Conservation (phyloP, 768 basidiomycete species). For the Glaciozyma martinii region DNA sequence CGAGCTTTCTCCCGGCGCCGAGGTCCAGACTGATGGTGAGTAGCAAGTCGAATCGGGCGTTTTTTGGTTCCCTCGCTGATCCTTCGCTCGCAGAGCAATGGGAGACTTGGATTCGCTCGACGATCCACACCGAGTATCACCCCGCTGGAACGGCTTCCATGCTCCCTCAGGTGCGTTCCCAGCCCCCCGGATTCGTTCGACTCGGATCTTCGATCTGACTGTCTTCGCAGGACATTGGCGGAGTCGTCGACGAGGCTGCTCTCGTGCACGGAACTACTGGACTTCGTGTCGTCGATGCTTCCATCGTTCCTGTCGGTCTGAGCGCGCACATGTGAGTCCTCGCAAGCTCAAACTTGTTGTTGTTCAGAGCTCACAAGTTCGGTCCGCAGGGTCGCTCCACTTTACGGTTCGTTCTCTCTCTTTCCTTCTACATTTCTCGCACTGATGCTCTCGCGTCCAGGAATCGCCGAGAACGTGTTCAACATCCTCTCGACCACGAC, state of each 20-base stretch:
- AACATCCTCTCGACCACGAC: no score
- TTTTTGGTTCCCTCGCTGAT: no score
- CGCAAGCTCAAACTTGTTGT: no score
- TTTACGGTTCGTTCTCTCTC: no score
- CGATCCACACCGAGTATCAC: slow-evolving; percentile 40
- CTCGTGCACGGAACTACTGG: slow-evolving; percentile 45
- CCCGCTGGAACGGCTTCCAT: slow-evolving; percentile 44
- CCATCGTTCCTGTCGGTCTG: slow-evolving; percentile 29
- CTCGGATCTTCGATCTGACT: no score
- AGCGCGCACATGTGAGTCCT: slow-evolving; percentile 16
- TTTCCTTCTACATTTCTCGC: no score
- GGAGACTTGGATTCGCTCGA: slow-evolving; percentile 34
- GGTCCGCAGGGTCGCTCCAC: no score
- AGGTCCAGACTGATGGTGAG: slow-evolving; percentile 37
- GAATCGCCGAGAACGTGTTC: no score
- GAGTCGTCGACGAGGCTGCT: slow-evolving; percentile 45
- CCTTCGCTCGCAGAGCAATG: slow-evolving; percentile 22
- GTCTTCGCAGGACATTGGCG: slow-evolving; percentile 38
- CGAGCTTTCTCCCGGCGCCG: slow-evolving; percentile 39
- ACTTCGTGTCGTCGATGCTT: slow-evolving; percentile 43
- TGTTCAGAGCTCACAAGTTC: no score
- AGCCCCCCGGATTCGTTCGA: no score
- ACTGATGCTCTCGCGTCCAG: no score
- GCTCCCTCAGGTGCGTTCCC: slow-evolving; percentile 36
- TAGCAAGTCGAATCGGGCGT: no score